These are phyloP conservation scores for Chytriomyces confervae DNA, from an alignment of 192 early-diverging fungal genomes.

Conservation along the genomic window DNA sequence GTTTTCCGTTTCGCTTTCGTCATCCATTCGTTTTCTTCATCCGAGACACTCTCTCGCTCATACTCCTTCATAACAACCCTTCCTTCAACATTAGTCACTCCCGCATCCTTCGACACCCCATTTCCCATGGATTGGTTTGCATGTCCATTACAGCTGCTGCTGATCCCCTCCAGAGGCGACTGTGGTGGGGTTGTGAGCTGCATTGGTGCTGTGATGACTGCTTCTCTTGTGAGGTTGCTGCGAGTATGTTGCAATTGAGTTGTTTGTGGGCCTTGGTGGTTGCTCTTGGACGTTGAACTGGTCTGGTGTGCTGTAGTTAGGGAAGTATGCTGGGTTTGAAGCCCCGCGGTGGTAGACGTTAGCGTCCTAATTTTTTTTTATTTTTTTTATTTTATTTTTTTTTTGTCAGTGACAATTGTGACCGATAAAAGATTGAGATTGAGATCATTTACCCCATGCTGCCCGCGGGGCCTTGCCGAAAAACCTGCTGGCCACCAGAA, in stretches of 20 bases:
- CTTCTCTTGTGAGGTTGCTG: slow-evolving; percentile 6
- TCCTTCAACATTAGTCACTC: neutral
- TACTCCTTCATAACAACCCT: neutral
- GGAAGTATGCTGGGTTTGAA: slow-evolving; percentile 15
- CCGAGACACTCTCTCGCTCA: slow-evolving; percentile 26
- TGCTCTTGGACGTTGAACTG: slow-evolving; percentile 24
- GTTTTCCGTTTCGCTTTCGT: slow-evolving; percentile 18
- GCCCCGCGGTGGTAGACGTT: slow-evolving; percentile 39
- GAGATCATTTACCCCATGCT: slow-evolving; percentile 22
- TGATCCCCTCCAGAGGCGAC: neutral
- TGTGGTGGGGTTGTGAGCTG: neutral
- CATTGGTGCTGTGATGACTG: neutral
- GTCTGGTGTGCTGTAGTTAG: neutral
- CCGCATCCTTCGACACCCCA: neutral
- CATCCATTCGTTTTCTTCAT: slow-evolving; percentile 34
- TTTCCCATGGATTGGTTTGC: no score
- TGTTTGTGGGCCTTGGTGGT: neutral
- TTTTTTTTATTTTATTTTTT: no score
- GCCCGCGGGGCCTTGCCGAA: slow-evolving; percentile 39
- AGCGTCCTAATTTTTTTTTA: slow-evolving; percentile 2
- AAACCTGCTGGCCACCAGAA: slow-evolving; percentile 9
- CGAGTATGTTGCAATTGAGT: neutral
- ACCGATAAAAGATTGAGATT: no score
- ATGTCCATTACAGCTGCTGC: neutral
- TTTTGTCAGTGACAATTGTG: no score